phyloP scores from a whole-genome alignment of 139 green algal species.

The Ettlia oleoabundans region DNA sequence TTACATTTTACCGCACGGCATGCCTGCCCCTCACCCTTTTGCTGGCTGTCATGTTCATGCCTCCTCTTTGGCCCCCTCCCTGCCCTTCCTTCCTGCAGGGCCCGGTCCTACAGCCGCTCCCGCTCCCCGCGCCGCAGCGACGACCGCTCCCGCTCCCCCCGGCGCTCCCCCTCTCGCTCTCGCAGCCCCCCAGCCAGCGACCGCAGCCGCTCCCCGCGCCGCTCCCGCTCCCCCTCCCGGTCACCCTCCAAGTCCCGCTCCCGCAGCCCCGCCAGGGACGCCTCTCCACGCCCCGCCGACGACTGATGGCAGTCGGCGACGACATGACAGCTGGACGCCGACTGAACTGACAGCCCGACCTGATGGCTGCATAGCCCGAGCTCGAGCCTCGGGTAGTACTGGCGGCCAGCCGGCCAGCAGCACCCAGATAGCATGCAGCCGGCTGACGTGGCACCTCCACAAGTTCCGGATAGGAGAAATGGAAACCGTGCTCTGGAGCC shows the following conservation, averaged over 20 bases:
- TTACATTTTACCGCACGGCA: no score
- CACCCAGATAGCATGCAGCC: background rate
- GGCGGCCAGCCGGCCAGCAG: background rate
- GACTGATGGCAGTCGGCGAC: background rate
- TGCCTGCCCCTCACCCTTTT: no score
- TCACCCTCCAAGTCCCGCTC: background rate
- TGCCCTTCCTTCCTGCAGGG: background rate
- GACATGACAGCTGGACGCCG: no score
- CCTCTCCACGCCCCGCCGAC: background rate
- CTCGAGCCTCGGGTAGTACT: no score
- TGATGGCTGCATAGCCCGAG: background rate
- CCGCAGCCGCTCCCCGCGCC: slow-evolving; percentile 20
- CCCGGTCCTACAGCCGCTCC: background rate
- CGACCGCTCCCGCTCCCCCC: slow-evolving; percentile 12
- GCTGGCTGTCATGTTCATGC: no score
- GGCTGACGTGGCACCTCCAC: background rate
- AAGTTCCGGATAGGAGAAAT: background rate
- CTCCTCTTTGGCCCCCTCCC: background rate
- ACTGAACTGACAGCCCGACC: no score
- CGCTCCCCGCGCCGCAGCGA: background rate
- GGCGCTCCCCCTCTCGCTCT: background rate
- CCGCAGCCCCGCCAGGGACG: background rate
- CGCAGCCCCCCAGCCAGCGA: slow-evolving; percentile 13
- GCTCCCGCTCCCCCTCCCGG: background rate
- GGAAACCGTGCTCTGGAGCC: no score